Evolutionary conservation across 1,284 basidiomycete species (phyloP), one percentile per base, ranked within the genome.

Genomic region (Malassezia obtusa): DNA sequence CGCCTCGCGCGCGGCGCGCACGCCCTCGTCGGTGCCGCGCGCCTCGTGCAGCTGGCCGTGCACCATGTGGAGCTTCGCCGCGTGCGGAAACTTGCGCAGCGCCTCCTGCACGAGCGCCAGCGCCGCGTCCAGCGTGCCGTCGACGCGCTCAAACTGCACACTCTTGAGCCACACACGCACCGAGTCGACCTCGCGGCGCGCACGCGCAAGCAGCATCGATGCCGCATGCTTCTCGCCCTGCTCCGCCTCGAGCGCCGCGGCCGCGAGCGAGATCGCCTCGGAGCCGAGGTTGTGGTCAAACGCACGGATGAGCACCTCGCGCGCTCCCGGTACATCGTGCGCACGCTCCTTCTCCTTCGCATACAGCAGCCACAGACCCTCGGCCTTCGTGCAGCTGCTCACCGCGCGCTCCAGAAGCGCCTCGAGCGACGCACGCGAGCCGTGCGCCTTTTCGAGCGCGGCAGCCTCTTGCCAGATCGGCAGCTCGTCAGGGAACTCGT

Each of bases 121-220:
- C 0, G 90, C 89, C 4, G 79, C 79, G n/a, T 82, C 79, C 5
- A 81, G 77, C 56, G 84, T 80, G 1, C 85, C 85, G 71, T 91
- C 85, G 68, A 92, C 86, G 3, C 91, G 81, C 71, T 95, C 90
- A 62, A 98, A 89, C 0, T 89, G 86, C 1, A 87, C 90, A 5
- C 87, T 89, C 75, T 98, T 98, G 86, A 96, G 88, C 92, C 92
- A 98, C 60, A 91, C 90, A 73, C 89, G 78, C 64, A 90, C 84
- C 0, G 90, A 92, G 65, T 88, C 85, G 0, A 91, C 90, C 22
- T 92, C 87, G 12, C 82, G 83, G 50, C 91, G 79, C 7, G 92
- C 92, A 59, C 91, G 84, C 49, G 86, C 82, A 54, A 96, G 79
- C 50, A 99, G 77, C 75, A 89, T 84, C 52, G 83, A 78, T 0